A percentile compares a stretch with the other conserved stretches of the same genome.
These are phyloP conservation scores for Aspergillus spinulosporus DNA, from an alignment of 2,329 filamentous ascomycete genomes.

Conservation along the genomic window DNA sequence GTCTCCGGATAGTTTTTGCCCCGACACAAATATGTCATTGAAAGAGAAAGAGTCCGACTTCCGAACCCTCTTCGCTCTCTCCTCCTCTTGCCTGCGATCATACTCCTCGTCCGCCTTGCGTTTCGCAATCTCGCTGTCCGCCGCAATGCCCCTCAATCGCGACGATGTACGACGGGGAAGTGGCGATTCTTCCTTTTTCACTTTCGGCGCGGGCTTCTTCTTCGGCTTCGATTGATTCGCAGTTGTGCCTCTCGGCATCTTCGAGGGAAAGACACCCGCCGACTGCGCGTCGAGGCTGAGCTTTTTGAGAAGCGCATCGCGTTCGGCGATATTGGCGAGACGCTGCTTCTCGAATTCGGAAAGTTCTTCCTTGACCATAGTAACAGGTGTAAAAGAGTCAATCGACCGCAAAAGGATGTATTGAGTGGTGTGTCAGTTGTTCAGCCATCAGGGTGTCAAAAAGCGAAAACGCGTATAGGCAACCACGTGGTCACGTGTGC, in stretches of 20 bases:
- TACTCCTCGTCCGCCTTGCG: conserved; percentile 68
- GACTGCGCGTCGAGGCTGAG: conserved; percentile 67
- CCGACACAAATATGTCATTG: conserved; percentile 75
- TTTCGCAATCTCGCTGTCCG: conserved; percentile 67
- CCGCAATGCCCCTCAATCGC: conserved; percentile 61
- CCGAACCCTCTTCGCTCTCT: conserved; percentile 62
- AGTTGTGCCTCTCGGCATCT: conserved; percentile 51
- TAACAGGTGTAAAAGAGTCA: conserved; percentile 7
- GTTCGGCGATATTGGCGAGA: conserved; percentile 81
- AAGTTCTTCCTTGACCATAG: conserved; percentile 52
- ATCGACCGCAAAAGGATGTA: not conserved
- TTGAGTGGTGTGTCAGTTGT: not conserved
- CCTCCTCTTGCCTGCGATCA: conserved; percentile 57
- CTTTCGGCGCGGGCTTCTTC: conserved; percentile 48
- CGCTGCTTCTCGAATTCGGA: conserved; percentile 86
- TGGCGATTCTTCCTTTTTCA: conserved; percentile 62
- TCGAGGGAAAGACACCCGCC: conserved; percentile 64
- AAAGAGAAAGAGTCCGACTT: conserved; percentile 70
- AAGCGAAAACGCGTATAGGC: conserved; percentile 19
- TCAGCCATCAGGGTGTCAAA: conserved; percentile 1
- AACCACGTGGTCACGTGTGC: conserved; percentile 28
- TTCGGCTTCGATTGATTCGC: conserved; percentile 53
- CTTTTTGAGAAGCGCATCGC: conserved; percentile 77
- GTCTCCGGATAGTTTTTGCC: conserved; percentile 68
- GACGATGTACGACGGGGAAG: conserved; percentile 62